A percentile compares a stretch with the other conserved stretches of the same genome.
phyloP scores from a whole-genome alignment of 192 early-diverging fungal species.

The Coemansia reversa region DNA sequence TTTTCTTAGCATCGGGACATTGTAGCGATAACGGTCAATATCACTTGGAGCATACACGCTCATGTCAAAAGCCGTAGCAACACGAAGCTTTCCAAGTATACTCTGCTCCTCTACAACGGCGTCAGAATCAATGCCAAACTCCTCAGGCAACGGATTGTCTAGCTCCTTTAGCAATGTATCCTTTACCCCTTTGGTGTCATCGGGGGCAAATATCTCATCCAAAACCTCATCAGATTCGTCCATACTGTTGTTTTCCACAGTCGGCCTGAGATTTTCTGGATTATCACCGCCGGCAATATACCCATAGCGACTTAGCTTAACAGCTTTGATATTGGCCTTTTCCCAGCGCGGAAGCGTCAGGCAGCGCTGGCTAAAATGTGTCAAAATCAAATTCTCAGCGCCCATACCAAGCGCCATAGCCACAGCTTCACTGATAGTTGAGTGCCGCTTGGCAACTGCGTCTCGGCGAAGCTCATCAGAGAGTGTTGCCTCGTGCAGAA shows the following conservation, averaged over 20 bases:
- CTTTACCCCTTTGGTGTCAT: slow-evolving; percentile 18
- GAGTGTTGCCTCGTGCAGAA: slow-evolving; percentile 94
- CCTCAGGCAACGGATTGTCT: slow-evolving; percentile 12
- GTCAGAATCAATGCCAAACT: slow-evolving; percentile 2
- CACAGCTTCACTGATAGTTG: slow-evolving; percentile 84
- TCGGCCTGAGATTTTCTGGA: slow-evolving; percentile 2
- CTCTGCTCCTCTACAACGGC: not conserved
- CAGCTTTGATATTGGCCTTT: slow-evolving; percentile 5
- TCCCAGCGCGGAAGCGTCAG: slow-evolving; percentile 39
- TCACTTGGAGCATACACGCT: slow-evolving; percentile 25
- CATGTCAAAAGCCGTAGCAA: slow-evolving; percentile 45
- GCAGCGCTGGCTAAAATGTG: slow-evolving; percentile 96
- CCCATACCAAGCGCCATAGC: slow-evolving; percentile 80
- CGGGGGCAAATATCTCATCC: not conserved
- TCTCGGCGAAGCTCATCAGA: slow-evolving; percentile 68
- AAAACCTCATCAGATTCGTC: slow-evolving; percentile 7
- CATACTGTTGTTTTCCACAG: not conserved
- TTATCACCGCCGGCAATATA: slow-evolving; percentile 12
- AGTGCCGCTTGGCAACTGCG: slow-evolving; percentile 79
- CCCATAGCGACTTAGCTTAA: slow-evolving; percentile 28
- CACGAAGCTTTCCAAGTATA: slow-evolving; percentile 14
- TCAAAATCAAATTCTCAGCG: slow-evolving; percentile 79
- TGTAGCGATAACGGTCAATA: slow-evolving; percentile 20
- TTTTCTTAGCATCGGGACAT: slow-evolving; percentile 9
- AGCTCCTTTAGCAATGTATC: slow-evolving; percentile 25